Percentiles rank a stretch among this genome's conserved stretches.
Evolutionary conservation across 202 grass and related monocot genomes (phyloP).

Genomic region (Brachypodium distachyon): DNA sequence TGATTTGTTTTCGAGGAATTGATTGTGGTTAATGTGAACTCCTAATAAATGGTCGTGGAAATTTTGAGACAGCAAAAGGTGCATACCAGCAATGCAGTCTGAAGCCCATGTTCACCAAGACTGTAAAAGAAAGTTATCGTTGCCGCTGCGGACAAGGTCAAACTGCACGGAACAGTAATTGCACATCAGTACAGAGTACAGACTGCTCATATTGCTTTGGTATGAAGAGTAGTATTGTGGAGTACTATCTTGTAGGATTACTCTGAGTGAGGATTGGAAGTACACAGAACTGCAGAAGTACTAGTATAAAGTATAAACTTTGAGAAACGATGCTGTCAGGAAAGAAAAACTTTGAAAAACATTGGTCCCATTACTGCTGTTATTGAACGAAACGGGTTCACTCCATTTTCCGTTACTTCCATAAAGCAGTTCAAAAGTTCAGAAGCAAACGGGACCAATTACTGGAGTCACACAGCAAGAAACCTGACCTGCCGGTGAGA

Average conservation of each 20-base stretch:
- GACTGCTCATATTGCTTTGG: neutral
- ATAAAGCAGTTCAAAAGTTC: neutral
- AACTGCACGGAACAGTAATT: slow-evolving; percentile 18
- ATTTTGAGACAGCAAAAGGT: neutral
- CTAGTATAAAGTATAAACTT: too few relatives aligned
- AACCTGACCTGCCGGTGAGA: slow-evolving; percentile 55
- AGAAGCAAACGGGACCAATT: neutral
- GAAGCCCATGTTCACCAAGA: slow-evolving; percentile 79
- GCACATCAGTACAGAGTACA: neutral
- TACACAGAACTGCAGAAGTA: neutral
- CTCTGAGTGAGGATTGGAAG: neutral
- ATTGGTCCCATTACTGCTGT: neutral
- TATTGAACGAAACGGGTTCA: neutral
- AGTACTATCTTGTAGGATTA: neutral
- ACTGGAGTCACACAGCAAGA: neutral
- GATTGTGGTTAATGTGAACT: too few relatives aligned
- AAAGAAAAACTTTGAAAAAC: too few relatives aligned
- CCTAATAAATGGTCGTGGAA: neutral
- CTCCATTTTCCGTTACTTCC: neutral
- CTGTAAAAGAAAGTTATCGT: slow-evolving; percentile 68
- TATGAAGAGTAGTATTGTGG: neutral
- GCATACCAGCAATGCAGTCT: slow-evolving; percentile 65
- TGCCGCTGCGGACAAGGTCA: slow-evolving; percentile 55
- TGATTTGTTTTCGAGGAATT: too few relatives aligned
- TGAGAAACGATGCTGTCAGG: too few relatives aligned